phyloP scores from a whole-genome alignment of 1,139 yeast genomes.

The Groenewaldozyma auringiensis region DNA sequence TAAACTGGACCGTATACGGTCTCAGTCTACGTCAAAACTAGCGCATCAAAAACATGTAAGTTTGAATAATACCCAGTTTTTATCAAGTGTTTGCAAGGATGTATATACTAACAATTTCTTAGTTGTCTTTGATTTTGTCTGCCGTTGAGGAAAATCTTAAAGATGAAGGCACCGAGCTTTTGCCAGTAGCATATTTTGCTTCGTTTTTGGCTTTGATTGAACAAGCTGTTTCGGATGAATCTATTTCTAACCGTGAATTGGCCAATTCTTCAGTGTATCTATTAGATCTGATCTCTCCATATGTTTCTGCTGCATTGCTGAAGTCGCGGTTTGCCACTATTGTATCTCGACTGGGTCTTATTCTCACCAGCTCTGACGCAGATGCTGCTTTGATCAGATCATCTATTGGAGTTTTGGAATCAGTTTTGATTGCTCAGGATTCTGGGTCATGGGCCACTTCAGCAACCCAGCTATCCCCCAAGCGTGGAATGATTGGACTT shows the following conservation, averaged over 20 bases:
- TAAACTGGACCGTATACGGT: conserved; percentile 59
- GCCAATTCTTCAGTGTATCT: conserved; percentile 76
- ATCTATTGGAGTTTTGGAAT: conserved; percentile 77
- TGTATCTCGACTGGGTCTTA: conserved; percentile 71
- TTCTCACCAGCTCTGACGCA: conserved; percentile 58
- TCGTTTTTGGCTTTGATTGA: conserved; percentile 77
- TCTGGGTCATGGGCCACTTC: conserved; percentile 60
- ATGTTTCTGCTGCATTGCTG: conserved; percentile 59
- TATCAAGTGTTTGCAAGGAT: background rate
- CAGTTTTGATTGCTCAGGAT: conserved; percentile 74
- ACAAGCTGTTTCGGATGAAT: conserved; percentile 51
- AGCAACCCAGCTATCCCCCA: conserved; percentile 54
- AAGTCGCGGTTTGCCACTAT: conserved; percentile 70
- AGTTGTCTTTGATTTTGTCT: conserved; percentile 58
- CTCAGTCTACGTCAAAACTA: conserved; percentile 64
- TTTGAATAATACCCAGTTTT: background rate
- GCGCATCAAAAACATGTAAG: conserved; percentile 68
- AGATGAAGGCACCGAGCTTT: conserved; percentile 54
- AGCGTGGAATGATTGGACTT: conserved; percentile 73
- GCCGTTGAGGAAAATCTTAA: conserved; percentile 86
- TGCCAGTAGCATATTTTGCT: conserved; percentile 67
- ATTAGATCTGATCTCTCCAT: conserved; percentile 72
- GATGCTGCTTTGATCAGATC: conserved; percentile 85
- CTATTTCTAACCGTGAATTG: conserved; percentile 49
- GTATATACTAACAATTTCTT: background rate